Base-by-base conservation (phyloP, 371 early-diverging fungal genomes). In the Rozella allomycis region DNA sequence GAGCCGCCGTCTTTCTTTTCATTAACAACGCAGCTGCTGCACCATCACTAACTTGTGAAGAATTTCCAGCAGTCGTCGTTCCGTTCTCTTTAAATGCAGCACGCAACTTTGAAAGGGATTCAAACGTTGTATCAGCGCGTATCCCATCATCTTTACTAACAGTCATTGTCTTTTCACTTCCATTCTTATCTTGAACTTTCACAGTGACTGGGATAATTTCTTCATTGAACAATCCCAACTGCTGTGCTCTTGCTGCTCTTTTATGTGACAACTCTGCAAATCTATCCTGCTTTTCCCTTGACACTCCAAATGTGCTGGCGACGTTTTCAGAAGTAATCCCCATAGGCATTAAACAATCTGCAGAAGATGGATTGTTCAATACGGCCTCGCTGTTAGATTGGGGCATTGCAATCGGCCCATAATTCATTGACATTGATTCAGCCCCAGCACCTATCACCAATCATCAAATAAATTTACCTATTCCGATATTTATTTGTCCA, bases 371-470 rank as follows among this genome's bases (percentile, higher is more conserved):
- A 12, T 35, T 22, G 19, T 28, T n/a, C 8, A 28, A 16, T 11
- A 28, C 14, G 5, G 13, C 7, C 28, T 28, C 14, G 13, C 28
- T 5, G 13, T 12, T 16, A 10, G 5, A 16, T 7, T 5, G 8
- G 19, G 7, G 8, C 16, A 31, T 12, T 16, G 10, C 18, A 7
- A 7, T 4, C 13, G 79, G 65, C 28, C 82, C 81, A 46, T 82
- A 86, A 67, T 79, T 70, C 55, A 69, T 54, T 42, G 85, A 77
- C 97, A 97, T 97, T 53, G 78, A 77, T 52, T 97, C 97, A 31
- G 91, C 85, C 60, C 97, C 97, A 26, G 90, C 96, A 50, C 78
- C 81, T n/a, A n/a, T n/a, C n/a, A n/a, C n/a, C n/a, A n/a, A n/a
- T n/a, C n/a, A n/a, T n/a, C n/a, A n/a, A n/a, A n/a, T n/a, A n/a